Evolutionary conservation across 176 grass and related monocot species (phyloP), one percentile per base, ranked within the genome.

Genomic region (Bonia amplexicaulis): DNA sequence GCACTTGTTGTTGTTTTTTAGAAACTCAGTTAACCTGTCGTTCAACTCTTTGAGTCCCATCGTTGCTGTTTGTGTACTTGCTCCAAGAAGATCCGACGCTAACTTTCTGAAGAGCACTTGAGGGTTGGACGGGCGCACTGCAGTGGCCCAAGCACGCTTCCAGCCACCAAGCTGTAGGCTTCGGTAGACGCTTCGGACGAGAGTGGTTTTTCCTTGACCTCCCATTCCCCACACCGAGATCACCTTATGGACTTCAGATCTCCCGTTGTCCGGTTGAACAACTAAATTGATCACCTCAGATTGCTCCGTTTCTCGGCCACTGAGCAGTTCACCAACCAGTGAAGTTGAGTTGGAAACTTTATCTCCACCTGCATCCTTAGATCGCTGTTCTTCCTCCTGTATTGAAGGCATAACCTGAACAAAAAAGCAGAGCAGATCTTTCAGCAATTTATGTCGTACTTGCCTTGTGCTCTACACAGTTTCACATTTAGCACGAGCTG

Each of bases 191-290:
- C 27, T 47, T 10, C 5, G 29, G 20, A 75, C 71, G 0, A 82
- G 85, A 51, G 69, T 61, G 2, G 78, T 87, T 31, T 82, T 87
- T 5, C 78, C 85, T 0, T 60, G 0, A 9, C 71, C 78, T 0
- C 78, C 71, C 60, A 82, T 76, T 17, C 78, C 85, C 46, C 77
- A 79, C 7, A 87, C 46, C 0, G 78, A 66, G 7, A 81, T 76
- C 29, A 81, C 78, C 8, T 58, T 29, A 2, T 7, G n/a, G 0
- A 3, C 11, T 9, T 57, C n/a, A n/a, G n/a, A n/a, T n/a, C n/a
- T 25, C 2, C 0, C 4, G 1, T 73, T 17, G 5, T 2, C 4
- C 0, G 47, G n/a, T 20, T 65, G 12, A 14, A 26, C 23, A 39
- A 84, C 13, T 70, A 64, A 22, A 1, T 29, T 5, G 2, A 83